Base-by-base conservation (phyloP, 768 basidiomycete species). In the Trametes punicea region DNA sequence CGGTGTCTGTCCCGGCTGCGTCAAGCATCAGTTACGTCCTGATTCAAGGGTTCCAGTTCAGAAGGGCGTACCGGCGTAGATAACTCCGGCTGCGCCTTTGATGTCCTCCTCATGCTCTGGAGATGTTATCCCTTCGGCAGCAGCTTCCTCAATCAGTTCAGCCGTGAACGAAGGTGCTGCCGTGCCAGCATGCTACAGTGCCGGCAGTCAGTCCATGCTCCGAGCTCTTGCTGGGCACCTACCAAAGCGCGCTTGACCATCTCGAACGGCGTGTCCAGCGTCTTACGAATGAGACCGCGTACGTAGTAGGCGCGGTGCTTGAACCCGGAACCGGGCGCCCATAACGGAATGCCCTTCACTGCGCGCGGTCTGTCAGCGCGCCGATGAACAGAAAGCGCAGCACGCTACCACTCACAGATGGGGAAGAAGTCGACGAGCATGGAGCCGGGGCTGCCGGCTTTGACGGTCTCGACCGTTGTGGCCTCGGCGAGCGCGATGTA, bases 311-410 rank as follows among this genome's bases (percentile, higher is more conserved):
- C 65, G 41, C 65, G 64, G 20, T 53, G 56, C 51, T 69, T 69
- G 61, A 67, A 75, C 15, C 46, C 62, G 0, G 70, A 61, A 2
- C 73, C 72, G 1, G 73, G 73, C 30, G 74, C 57, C 72, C 73
- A 73, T 9, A 49, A 29, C 5, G 73, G 73, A 3, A 69, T 36
- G 23, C 63, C 52, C 30, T 59, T 52, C 46, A 69, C 64, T 65
- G 39, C 8, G 23, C 16, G 25, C 41, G 30, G 7, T n/a, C 7
- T 3, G 9, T 52, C 20, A 44, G 40, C 29, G 15, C 29, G 3
- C 42, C 45, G 25, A 18, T 20, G 4, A 8, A 3, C 9, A 2
- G 34, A 20, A 55, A 16, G 58, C 34, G 16, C 10, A 33, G 10
- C 18, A 36, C 23, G 36, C 13, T 60, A 25, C 36, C 51, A 53